Evolutionary conservation across 345 rosid species (phyloP).

Genomic region (Cardamine occulta): DNA sequence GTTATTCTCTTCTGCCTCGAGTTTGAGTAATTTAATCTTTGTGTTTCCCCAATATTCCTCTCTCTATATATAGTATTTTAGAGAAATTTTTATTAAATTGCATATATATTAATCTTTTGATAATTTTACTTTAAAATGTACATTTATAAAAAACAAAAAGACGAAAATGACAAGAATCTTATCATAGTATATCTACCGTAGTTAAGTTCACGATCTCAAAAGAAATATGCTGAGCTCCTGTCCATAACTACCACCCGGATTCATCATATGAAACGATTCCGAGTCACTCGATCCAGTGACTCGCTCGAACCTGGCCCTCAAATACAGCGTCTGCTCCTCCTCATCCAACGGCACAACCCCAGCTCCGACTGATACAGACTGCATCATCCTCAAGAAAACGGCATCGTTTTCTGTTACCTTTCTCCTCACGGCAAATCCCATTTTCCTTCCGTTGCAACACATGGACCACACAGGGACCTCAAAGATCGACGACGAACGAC

Average conservation of each 20-base stretch:
- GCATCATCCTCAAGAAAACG: slow-evolving; percentile 68
- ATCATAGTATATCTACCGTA: slow-evolving; percentile 23
- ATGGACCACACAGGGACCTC: slow-evolving; percentile 80
- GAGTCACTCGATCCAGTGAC: slow-evolving; percentile 77
- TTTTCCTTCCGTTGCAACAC: slow-evolving; percentile 85
- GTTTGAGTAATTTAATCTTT: neutral
- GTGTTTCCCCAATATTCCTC: neutral
- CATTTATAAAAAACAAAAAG: slow-evolving; percentile 9
- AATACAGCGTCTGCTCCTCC: slow-evolving; percentile 60
- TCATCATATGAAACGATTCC: slow-evolving; percentile 79
- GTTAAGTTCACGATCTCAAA: slow-evolving; percentile 54
- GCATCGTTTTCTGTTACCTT: slow-evolving; percentile 54
- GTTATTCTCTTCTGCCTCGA: neutral
- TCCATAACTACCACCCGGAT: slow-evolving; percentile 69
- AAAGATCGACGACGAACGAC: slow-evolving; percentile 44
- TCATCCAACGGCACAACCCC: slow-evolving; percentile 60
- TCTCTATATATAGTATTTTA: neutral
- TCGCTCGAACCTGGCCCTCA: slow-evolving; percentile 72
- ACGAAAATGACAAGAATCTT: slow-evolving; percentile 4
- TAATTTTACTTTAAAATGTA: neutral
- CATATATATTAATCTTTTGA: slow-evolving; percentile 5
- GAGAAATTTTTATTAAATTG: neutral
- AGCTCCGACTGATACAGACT: slow-evolving; percentile 79
- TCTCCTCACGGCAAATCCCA: slow-evolving; percentile 73
- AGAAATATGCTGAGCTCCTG: slow-evolving; percentile 82